Evolutionary conservation across 202 grass and related monocot genomes (phyloP).

Genomic region (Hordeum pubiflorum): DNA sequence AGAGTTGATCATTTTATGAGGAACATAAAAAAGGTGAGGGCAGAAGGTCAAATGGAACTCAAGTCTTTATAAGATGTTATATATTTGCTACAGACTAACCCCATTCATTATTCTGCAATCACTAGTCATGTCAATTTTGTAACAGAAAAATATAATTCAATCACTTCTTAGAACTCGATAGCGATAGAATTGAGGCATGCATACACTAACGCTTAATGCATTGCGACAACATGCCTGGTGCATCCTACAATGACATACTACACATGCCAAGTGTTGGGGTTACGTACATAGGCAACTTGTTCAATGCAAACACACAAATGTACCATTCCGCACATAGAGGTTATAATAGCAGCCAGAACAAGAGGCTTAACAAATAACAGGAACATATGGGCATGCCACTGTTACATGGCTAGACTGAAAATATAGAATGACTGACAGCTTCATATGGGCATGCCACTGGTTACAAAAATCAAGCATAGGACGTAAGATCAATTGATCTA

Average conservation of each 20-base stretch:
- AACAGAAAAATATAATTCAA: background rate
- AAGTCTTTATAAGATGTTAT: too few species aligned
- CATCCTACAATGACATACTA: background rate
- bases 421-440: background rate
- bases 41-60: too few species aligned
- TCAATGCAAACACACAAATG: background rate
- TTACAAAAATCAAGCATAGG: conserved; percentile 1
- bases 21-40: too few species aligned
- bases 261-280: background rate
- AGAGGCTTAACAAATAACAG: background rate
- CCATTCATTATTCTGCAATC: too few species aligned
- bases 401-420: background rate
- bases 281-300: background rate
- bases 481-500: background rate
- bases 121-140: too few species aligned
- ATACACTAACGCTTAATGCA: background rate
- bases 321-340: background rate
- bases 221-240: background rate
- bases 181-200: background rate
- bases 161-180: background rate
- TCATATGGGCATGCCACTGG: background rate
- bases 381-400: too few species aligned
- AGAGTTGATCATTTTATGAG: too few species aligned
- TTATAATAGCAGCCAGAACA: background rate
- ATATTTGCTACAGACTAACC: too few species aligned